Conservation (phyloP, 2,329 filamentous ascomycete genomes). For the Fonsecaea multimorphosa region DNA sequence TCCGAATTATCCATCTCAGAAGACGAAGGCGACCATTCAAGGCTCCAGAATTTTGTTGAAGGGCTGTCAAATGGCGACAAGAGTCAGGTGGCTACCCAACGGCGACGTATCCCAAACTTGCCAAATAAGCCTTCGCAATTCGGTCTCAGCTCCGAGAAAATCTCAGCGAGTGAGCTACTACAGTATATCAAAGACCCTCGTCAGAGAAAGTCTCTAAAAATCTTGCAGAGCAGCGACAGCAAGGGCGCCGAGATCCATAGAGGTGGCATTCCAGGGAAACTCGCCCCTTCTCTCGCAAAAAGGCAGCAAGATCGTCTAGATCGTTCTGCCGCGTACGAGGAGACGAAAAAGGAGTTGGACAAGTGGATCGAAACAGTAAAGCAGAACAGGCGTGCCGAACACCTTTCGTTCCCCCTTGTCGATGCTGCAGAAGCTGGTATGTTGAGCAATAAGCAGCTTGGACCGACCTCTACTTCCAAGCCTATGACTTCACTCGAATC, state of each 20-base stretch:
- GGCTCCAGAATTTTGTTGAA: slow-evolving; percentile 69
- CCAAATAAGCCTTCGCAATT: slow-evolving; percentile 67
- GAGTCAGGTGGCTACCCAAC: slow-evolving; percentile 36
- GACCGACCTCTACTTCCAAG: slow-evolving; percentile 63
- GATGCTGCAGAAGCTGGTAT: slow-evolving; percentile 69
- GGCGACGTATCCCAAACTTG: slow-evolving; percentile 57
- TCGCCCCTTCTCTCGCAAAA: slow-evolving; percentile 81
- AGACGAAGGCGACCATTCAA: slow-evolving; percentile 62
- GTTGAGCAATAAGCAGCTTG: slow-evolving; percentile 67
- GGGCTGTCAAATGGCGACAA: slow-evolving; percentile 27
- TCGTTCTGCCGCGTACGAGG: slow-evolving; percentile 80
- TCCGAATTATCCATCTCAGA: slow-evolving; percentile 58
- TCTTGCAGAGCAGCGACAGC: slow-evolving; percentile 69
- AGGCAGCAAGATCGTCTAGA: slow-evolving; percentile 86
- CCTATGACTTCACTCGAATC: slow-evolving; percentile 82
- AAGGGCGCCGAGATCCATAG: slow-evolving; percentile 59
- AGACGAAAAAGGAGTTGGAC: slow-evolving; percentile 87
- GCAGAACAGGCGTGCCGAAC: slow-evolving; percentile 87
- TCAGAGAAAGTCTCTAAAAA: slow-evolving; percentile 79
- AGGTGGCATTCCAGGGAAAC: slow-evolving; percentile 67
- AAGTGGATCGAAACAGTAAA: slow-evolving; percentile 96
- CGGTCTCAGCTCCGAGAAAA: slow-evolving; percentile 66
- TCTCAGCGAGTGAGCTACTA: slow-evolving; percentile 77
- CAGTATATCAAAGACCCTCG: slow-evolving; percentile 73
- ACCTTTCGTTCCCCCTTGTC: slow-evolving; percentile 83